phyloP scores from a whole-genome alignment of 2,329 filamentous ascomycete species.

The Aspergillus novoparasiticus region DNA sequence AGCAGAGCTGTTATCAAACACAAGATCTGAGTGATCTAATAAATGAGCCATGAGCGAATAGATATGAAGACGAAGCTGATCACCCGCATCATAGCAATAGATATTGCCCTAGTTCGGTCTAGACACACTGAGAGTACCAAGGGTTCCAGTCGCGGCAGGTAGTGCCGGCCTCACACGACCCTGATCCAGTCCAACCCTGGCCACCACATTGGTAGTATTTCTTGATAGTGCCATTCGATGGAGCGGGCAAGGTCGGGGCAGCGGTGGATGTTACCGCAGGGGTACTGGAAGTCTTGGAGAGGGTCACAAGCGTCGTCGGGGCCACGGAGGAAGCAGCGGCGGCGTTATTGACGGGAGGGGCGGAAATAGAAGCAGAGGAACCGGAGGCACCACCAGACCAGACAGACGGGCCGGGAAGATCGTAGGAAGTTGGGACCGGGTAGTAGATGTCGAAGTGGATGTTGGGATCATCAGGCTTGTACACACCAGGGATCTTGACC shows the following conservation, averaged over 20 bases:
- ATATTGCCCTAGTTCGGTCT: neutral
- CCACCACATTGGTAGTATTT: constrained; percentile 6
- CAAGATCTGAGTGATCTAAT: too few species aligned
- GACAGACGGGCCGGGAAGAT: constrained; percentile 6
- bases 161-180: constrained; percentile 4
- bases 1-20: too few species aligned
- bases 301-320: neutral
- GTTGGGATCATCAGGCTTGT: constrained; percentile 14
- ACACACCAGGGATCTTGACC: constrained; percentile 21
- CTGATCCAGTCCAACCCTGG: constrained; percentile 1
- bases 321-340: neutral
- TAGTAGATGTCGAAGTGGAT: constrained; percentile 20
- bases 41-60: too few species aligned
- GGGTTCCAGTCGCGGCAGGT: constrained; percentile 2
- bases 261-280: too few species aligned
- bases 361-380: neutral
- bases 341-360: neutral
- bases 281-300: neutral
- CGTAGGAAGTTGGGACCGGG: constrained; percentile 3
- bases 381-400: neutral
- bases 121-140: constrained; percentile 7
- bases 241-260: neutral
- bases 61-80: too few species aligned
- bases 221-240: constrained; percentile 2
- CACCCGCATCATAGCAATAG: too few species aligned